Evolutionary conservation across 2,329 filamentous ascomycete genomes (phyloP), one percentile per base, ranked within the genome.

Genomic region (Beauveria sp.): DNA sequence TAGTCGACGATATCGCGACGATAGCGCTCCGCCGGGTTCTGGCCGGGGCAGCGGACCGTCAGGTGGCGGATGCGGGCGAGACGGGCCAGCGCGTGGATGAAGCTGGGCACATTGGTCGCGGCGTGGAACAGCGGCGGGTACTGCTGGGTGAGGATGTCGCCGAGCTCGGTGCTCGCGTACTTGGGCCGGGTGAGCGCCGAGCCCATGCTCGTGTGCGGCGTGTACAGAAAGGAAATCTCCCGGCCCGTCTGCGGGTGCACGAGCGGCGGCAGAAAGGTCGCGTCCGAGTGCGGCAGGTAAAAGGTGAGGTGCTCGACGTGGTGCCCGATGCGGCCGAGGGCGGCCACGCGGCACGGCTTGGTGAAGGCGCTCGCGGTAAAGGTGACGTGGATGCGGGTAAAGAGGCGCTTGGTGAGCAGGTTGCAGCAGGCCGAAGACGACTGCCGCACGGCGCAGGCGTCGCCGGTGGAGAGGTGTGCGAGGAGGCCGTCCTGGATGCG

Each of bases 61-160:
- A 96, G 79, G 71, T 93, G 89, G 51, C 84, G 79, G 67, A 96
- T 77, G 67, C 87, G 88, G 62, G 84, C 77, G 68, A 96, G 73
- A 64, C 86, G 78, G 41, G 81, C 82, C 70, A 96, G 79, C 54
- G 89, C 89, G 64, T 85, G 81, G 67, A 93, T 86, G 76, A 96
- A 96, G 44, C 90, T 89, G 5, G 89, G 84, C 7, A 96, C 88
- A 70, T 96, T 94, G 63, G 90, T 93, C 8, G 92, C 90, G 7
- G 91, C 90, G 70, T 96, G 92, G 75, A 96, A 96, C 3, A 96
- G 77, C 6, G 92, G 90, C 57, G 91, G 90, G 69, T 96, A 96
- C 75, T 96, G 91, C 70, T 91, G 86, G 16, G 91, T 90, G 63
- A 96, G 80, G 62, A 96, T 82, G 70, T 93, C 88, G 63, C 87